Base-by-base conservation (phyloP, 2,329 filamentous ascomycete genomes). In the Trichoderma polysporum region DNA sequence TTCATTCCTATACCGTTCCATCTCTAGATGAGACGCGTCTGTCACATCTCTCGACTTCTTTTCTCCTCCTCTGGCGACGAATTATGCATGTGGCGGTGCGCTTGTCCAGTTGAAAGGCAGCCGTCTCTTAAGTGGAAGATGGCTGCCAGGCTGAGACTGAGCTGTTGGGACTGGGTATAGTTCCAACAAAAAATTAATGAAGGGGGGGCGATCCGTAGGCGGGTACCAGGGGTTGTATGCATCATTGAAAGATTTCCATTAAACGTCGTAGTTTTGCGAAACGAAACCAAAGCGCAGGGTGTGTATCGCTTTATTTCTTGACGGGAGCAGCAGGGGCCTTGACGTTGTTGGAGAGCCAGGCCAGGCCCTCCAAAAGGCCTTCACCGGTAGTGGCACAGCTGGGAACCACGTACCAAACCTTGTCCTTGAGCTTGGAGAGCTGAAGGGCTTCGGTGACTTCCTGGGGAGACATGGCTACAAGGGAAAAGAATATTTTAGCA, bases 321-420 rank as follows among this genome's bases (percentile, higher is more conserved):
- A 78, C 80, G 31, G 84, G 84, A 22, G 82, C 77, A 27, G 84
- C 81, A 50, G 85, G 85, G 7, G 85, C 81, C 82, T 94, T 94
- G 81, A 94, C 90, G 76, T 93, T 94, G 81, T 92, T 92, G 71
- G 90, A 93, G 71, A 94, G 84, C 91, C 91, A 94, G 64, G 89
- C 90, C 76, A 95, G 82, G 72, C 92, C 92, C 80, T 94, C 91
- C 72, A 93, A 86, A 68, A 95, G 84, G 74, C 92, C 91, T 76
- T 93, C 91, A 68, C 91, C 91, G 19, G 90, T 91, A 33, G 90
- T 94, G 63, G 92, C 92, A 76, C 91, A 92, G 79, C 90, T 93
- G 60, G 92, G 91, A 74, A 92, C 90, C 69, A 94, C 91, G 77
- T 91, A 93, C 91, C 91, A 94, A 76, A 92, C 86, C 83, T 91